phyloP scores from a whole-genome alignment of 352 stramenopile species.

The Pythium apleroticum region DNA sequence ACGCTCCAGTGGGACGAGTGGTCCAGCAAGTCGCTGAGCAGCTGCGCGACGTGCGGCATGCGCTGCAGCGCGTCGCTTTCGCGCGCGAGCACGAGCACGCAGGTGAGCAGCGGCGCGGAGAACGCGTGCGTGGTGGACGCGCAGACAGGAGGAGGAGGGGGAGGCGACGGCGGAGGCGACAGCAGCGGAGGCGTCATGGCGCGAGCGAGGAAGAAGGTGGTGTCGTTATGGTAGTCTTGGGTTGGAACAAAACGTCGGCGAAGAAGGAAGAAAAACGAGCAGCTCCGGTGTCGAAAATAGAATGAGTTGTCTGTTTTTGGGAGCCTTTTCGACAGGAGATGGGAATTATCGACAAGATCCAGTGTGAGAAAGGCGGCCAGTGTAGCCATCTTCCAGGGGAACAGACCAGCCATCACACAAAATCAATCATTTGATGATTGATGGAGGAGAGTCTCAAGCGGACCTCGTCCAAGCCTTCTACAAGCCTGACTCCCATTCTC shows the following conservation, averaged over 20 bases:
- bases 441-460: no score
- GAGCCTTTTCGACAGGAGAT: neutral
- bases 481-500: no score
- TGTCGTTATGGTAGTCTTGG: no score
- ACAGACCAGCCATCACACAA: no score
- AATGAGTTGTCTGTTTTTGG: neutral
- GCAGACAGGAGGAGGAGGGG: neutral
- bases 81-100: slow-evolving; percentile 44
- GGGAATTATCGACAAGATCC: neutral
- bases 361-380: neutral
- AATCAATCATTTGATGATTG: no score
- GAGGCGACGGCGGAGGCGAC: neutral
- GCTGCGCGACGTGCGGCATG: slow-evolving; percentile 41
- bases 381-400: neutral
- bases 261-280: no score
- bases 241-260: no score
- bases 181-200: neutral
- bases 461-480: no score
- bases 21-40: slow-evolving; percentile 59
- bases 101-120: slow-evolving; percentile 27
- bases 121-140: neutral
- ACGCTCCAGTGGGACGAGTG: slow-evolving; percentile 59
- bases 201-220: neutral
- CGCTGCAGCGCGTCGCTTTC: slow-evolving; percentile 48
- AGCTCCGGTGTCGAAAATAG: neutral